These are phyloP conservation scores for Vaccinium myrtillus DNA, from an alignment of 148 eudicot species.

Conservation along the genomic window DNA sequence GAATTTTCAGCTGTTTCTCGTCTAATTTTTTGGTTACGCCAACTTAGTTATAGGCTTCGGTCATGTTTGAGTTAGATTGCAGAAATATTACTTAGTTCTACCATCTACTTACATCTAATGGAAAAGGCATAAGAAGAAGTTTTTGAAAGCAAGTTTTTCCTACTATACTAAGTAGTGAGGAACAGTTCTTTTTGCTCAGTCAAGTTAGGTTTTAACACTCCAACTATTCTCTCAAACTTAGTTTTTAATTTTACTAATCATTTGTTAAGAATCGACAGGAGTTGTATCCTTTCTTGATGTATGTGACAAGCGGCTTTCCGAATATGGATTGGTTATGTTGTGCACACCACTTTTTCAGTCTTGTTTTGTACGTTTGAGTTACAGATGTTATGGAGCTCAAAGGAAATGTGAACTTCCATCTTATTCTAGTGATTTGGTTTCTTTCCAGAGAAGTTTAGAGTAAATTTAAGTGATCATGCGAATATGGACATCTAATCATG, in stretches of 20 bases:
- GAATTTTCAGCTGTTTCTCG: neutral
- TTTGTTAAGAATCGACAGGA: neutral
- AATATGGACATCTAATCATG: neutral
- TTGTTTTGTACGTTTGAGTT: neutral
- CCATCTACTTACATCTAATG: neutral
- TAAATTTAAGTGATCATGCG: neutral
- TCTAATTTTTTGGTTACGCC: neutral
- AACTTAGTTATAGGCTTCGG: neutral
- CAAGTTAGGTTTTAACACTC: neutral
- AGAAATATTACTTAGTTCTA: neutral
- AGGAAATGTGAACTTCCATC: neutral
- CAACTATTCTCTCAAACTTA: neutral
- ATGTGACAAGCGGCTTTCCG: neutral
- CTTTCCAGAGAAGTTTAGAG: neutral
- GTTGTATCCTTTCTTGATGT: neutral
- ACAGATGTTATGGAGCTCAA: neutral
- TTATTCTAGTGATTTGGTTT: neutral
- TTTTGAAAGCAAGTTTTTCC: slow-evolving; percentile 3
- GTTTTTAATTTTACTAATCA: neutral
- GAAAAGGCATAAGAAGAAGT: neutral
- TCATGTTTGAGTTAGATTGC: neutral
- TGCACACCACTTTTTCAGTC: neutral
- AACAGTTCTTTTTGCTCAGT: neutral
- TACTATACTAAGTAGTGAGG: neutral
- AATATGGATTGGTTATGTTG: neutral